A percentile compares a stretch with the other conserved stretches of the same genome.
Evolutionary conservation across 306 rosid genomes (phyloP).

Genomic region (Morella rubra): DNA sequence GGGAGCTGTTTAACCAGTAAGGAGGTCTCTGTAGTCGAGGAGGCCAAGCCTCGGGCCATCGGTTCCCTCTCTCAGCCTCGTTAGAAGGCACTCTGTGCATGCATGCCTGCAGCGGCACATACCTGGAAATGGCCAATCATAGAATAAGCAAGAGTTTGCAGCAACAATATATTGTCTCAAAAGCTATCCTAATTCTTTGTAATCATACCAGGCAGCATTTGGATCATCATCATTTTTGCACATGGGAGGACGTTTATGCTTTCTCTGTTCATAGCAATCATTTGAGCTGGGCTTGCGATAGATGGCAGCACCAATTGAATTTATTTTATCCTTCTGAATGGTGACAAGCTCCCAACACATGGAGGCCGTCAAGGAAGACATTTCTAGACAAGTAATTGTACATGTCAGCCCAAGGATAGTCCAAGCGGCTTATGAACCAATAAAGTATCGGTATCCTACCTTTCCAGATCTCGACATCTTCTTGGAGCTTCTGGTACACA

Average conservation of each 20-base stretch:
- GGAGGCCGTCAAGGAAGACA: conserved; percentile 65
- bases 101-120: conserved; percentile 82
- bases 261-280: conserved; percentile 69
- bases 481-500: conserved; percentile 74
- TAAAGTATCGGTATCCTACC: conserved; percentile 36
- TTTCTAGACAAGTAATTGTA: conserved; percentile 40
- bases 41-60: conserved; percentile 87
- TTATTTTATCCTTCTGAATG: conserved; percentile 64
- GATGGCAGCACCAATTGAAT: conserved; percentile 66
- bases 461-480: conserved; percentile 85
- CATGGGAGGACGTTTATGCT: conserved; percentile 67
- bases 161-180: background rate
- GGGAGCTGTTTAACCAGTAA: conserved; percentile 80
- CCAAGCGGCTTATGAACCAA: background rate
- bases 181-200: background rate
- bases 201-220: conserved; percentile 81
- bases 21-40: conserved; percentile 60
- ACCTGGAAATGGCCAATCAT: conserved; percentile 43
- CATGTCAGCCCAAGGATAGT: conserved; percentile 13
- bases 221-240: conserved; percentile 79
- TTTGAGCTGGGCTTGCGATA: conserved; percentile 77
- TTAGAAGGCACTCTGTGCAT: conserved; percentile 68
- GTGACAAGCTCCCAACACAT: conserved; percentile 96
- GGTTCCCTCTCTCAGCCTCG: conserved; percentile 54
- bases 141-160: background rate